These are phyloP conservation scores for Naganishia liquefaciens DNA, from an alignment of 1,284 basidiomycete species.

Conservation along the genomic window DNA sequence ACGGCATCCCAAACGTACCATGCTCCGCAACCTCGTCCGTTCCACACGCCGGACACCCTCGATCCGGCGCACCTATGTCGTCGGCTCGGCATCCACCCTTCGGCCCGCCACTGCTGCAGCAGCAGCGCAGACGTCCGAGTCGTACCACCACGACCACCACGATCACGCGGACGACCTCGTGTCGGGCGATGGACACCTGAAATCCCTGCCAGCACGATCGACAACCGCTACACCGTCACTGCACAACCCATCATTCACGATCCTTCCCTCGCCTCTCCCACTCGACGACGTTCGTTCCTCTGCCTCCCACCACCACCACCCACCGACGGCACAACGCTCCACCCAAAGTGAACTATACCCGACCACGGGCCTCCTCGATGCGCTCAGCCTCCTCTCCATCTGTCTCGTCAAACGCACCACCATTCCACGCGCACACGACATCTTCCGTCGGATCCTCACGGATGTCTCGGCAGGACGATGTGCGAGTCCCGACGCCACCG, in stretches of 20 bases:
- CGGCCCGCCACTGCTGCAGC: background rate
- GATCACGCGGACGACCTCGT: background rate
- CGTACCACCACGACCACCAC: background rate
- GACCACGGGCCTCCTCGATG: conserved; percentile 46
- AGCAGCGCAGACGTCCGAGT: background rate
- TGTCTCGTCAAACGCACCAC: conserved; percentile 49
- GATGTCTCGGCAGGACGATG: conserved; percentile 35
- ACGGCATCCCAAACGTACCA: too few species aligned
- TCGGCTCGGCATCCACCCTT: background rate
- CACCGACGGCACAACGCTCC: conserved; percentile 31
- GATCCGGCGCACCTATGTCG: too few species aligned
- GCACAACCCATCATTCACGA: conserved; percentile 12
- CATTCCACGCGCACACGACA: conserved; percentile 49
- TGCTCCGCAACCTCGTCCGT: conserved; percentile 4
- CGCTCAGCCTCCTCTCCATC: conserved; percentile 49
- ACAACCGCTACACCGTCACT: background rate
- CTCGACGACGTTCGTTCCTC: conserved; percentile 32
- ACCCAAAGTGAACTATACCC: conserved; percentile 44
- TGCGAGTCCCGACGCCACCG: conserved; percentile 42
- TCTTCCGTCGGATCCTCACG: conserved; percentile 46
- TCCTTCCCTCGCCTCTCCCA: conserved; percentile 39
- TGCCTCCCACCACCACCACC: too few species aligned
- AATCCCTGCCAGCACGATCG: conserved; percentile 1
- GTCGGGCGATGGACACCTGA: background rate
- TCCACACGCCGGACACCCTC: background rate